Evolutionary conservation across 345 rosid genomes (phyloP), one percentile per base, ranked within the genome.

Genomic region (Rhodamnia argentea): DNA sequence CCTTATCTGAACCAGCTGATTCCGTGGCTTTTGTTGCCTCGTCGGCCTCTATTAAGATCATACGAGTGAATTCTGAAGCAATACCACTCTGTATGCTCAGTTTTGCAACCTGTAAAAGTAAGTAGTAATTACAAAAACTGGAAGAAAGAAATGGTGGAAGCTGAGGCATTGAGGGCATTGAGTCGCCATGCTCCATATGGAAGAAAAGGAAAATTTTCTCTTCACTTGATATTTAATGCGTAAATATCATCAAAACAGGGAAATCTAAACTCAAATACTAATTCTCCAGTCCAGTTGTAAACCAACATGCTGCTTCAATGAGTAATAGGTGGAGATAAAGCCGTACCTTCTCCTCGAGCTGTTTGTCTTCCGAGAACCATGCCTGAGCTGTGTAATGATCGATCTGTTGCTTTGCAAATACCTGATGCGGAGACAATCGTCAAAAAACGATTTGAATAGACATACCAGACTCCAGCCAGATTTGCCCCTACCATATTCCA

Each of bases 321-420:
- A 64, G 58, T 60, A 55, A 84, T 54, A 16, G 44, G 59, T 58
- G 78, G 42, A 83, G 10, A 0, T 52, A 60, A 56, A n/a, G 75
- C 84, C 89, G 27, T 88, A 97, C 99, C 99, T 94, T 94, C 89
- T 94, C 95, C 89, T 89, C 91, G 11, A 97, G 94, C 86, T 86
- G 91, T 87, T 91, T 93, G 87, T 93, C 91, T 88, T 94, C 95
- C 18, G 95, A 92, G 87, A 92, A 90, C 99, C 99, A 97, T 86
- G 98, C 96, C 89, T 93, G 93, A 83, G 98, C 95, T 86, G 98
- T 95, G 82, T 94, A 96, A 85, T 93, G 78, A 84, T 95, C 96
- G 53, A 96, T 94, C 87, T 92, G 94, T 84, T 93, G 94, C 90
- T 93, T 95, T 55, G 96, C 98, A 87, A 86, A 89, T 40, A 94